These are phyloP conservation scores for Cystobasidium sp. DNA, from an alignment of 1,284 basidiomycete species.

Conservation along the genomic window DNA sequence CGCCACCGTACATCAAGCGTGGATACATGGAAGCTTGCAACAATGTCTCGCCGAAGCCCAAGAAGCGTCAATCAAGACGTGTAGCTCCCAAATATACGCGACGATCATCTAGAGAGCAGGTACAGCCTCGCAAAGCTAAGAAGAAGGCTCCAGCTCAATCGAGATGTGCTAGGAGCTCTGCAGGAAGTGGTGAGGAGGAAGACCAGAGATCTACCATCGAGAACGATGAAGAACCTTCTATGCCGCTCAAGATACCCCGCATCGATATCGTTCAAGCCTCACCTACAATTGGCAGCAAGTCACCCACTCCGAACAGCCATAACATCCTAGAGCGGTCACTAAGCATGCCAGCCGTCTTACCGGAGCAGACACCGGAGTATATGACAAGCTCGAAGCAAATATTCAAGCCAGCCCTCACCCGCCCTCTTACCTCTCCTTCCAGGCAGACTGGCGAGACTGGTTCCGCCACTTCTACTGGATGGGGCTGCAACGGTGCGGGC, in stretches of 20 bases:
- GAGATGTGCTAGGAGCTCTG: not conserved
- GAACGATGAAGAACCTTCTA: not conserved
- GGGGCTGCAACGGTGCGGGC: not conserved
- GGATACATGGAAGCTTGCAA: not conserved
- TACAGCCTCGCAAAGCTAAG: not conserved
- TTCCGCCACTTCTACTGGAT: not conserved
- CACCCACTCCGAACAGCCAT: not conserved
- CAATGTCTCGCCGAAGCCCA: not conserved
- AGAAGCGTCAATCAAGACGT: not conserved
- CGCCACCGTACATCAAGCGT: not conserved
- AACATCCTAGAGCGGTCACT: not conserved
- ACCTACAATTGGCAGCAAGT: slow-evolving; percentile 1
- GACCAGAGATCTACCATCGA: too few relatives aligned
- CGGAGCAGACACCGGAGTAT: slow-evolving; percentile 2
- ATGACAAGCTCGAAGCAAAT: not conserved
- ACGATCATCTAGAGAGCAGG: not conserved
- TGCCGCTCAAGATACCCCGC: not conserved
- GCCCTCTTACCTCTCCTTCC: not conserved
- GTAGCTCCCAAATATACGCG: not conserved
- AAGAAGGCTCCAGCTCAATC: not conserved
- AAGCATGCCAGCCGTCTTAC: slow-evolving; percentile 16
- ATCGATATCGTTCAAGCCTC: slow-evolving; percentile 16
- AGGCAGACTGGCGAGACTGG: slow-evolving; percentile 2
- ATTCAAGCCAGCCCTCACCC: not conserved
- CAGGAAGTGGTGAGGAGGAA: not conserved